phyloP scores from a whole-genome alignment of 306 rosid genomes.

The Glycyrrhiza uralensis region DNA sequence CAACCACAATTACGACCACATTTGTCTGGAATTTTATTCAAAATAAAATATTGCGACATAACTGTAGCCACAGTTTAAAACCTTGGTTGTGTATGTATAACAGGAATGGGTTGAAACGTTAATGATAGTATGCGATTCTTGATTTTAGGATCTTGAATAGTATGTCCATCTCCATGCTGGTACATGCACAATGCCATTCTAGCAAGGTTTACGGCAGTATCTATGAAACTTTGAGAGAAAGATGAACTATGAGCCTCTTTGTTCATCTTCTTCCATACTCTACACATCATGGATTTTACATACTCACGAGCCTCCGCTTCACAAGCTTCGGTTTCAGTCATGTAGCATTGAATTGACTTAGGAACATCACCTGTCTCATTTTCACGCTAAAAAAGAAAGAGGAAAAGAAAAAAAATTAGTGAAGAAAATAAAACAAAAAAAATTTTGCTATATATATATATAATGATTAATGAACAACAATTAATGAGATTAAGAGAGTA shows the following conservation, averaged over 20 bases:
- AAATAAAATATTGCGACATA: no score
- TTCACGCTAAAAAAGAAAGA: neutral
- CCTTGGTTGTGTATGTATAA: no score
- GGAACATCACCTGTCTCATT: constrained; percentile 16
- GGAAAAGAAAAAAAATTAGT: neutral
- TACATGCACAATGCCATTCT: constrained; percentile 23
- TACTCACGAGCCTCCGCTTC: constrained; percentile 23
- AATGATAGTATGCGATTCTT: no score
- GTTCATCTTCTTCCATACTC: neutral
- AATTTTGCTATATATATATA: no score
- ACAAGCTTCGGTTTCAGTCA: neutral
- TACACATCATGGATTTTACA: neutral
- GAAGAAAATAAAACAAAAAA: no score
- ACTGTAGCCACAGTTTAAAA: no score
- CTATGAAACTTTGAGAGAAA: constrained; percentile 3
- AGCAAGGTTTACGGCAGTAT: neutral
- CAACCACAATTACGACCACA: no score
- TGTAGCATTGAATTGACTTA: constrained; percentile 39
- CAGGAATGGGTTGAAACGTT: no score
- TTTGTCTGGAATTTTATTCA: no score
- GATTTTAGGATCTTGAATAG: neutral
- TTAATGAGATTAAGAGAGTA: neutral
- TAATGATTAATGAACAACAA: no score
- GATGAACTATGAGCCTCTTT: neutral
- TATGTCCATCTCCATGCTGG: constrained; percentile 14